These are phyloP conservation scores for Gnetum montanum DNA, from an alignment of 75 land plant genomes.

Conservation along the genomic window DNA sequence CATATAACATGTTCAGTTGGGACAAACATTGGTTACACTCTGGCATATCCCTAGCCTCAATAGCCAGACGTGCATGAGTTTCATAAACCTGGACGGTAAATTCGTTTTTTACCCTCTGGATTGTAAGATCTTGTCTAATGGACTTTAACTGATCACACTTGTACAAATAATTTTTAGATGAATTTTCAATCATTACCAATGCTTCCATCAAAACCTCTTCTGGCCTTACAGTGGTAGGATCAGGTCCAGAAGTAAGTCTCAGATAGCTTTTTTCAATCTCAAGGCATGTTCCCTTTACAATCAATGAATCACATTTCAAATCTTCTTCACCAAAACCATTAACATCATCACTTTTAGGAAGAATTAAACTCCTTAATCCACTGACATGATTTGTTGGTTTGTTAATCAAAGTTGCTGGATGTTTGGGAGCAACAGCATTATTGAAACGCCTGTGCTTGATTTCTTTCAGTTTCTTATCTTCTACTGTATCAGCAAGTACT, in stretches of 20 bases:
- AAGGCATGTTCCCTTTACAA: constrained; percentile 91
- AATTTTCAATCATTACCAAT: constrained; percentile 63
- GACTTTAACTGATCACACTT: constrained; percentile 98
- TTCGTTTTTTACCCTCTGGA: constrained; percentile 80
- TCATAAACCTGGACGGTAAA: constrained; percentile 95
- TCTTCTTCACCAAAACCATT: constrained; percentile 72
- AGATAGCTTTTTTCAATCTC: constrained; percentile 93
- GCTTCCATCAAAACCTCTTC: constrained; percentile 90
- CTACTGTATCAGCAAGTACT: constrained; percentile 62
- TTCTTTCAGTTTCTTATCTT: constrained; percentile 79
- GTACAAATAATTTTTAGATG: constrained; percentile 80
- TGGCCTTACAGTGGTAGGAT: constrained; percentile 93
- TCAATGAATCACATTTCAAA: constrained; percentile 92
- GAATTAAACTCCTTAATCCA: constrained; percentile 51
- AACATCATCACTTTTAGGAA: constrained; percentile 57
- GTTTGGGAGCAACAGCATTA: constrained; percentile 22
- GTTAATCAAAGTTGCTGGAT: constrained; percentile 17
- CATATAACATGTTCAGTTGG: constrained; percentile 76
- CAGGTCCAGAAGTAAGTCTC: constrained; percentile 96
- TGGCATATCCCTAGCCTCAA: constrained; percentile 84
- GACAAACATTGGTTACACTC: constrained; percentile 98
- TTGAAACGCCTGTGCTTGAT: constrained; percentile 80
- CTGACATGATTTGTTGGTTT: constrained; percentile 44
- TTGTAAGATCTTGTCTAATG: constrained; percentile 95
- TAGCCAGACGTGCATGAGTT: constrained; percentile 88